A percentile compares a stretch with the other conserved stretches of the same genome.
These are phyloP conservation scores for Haplosporangium sp. DNA, from an alignment of 371 early-diverging fungal species.

Conservation along the genomic window DNA sequence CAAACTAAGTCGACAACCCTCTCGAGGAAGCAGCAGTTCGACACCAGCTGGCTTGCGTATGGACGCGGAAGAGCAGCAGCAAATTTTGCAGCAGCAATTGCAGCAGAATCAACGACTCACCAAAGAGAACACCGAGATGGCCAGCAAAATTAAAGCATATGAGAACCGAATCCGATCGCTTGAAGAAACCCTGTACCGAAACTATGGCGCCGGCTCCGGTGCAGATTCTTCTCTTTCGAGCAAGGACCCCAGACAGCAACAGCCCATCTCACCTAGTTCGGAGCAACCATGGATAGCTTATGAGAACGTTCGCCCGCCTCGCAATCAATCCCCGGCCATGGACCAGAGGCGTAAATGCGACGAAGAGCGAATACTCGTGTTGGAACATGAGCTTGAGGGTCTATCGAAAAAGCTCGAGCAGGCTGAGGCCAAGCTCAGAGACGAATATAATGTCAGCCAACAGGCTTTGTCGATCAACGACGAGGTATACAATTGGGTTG, in stretches of 20 bases:
- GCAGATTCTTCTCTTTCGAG: constrained; percentile 29
- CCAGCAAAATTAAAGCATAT: constrained; percentile 60
- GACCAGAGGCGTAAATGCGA: constrained; percentile 26
- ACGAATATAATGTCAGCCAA: constrained; percentile 21
- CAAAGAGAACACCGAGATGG: constrained; percentile 53
- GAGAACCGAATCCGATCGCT: constrained; percentile 60
- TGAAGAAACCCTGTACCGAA: constrained; percentile 59
- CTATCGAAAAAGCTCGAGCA: constrained; percentile 15
- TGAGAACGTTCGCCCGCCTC: constrained; percentile 24
- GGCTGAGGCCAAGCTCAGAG: constrained; percentile 17
- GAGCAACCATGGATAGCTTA: constrained; percentile 38
- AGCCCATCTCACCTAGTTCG: constrained; percentile 1
- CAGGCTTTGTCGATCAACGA: constrained; percentile 26
- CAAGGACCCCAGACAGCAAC: constrained; percentile 36
- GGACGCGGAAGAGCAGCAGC: constrained; percentile 36
- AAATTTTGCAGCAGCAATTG: constrained; percentile 27
- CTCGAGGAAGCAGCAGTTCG: constrained; percentile 19
- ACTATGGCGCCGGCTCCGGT: constrained; percentile 44
- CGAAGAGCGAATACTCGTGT: constrained; percentile 19
- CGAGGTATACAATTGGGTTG: constrained; percentile 20
- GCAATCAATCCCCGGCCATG: constrained; percentile 29
- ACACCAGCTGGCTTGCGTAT: constrained; percentile 11
- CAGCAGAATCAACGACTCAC: constrained; percentile 32
- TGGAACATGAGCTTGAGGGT: constrained; percentile 35
- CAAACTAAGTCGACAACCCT: constrained; percentile 39